Base-by-base conservation (phyloP, 257 asterid species). In the Jaltomata sinuosa region DNA sequence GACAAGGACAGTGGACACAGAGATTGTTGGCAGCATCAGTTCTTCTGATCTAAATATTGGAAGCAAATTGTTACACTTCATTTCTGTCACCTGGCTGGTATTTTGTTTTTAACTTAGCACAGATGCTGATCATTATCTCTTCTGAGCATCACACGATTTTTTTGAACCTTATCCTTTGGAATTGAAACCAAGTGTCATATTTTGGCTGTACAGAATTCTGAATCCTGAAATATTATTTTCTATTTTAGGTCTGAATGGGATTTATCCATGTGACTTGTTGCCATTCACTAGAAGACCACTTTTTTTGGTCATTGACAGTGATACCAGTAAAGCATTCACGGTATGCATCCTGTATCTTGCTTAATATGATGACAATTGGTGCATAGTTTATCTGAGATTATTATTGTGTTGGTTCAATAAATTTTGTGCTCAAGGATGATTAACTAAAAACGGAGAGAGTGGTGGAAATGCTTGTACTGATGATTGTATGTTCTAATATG, bases 281-380 rank as follows among this genome's bases (percentile, higher is more conserved):
- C 98, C 99, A 84, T 96, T 96, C 89, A 96, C 99, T 69, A 93
- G 99, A 91, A 93, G 97, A 81, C 98, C 98, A 62, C 94, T 96
- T 83, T 94, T 96, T 87, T 83, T 96, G 61, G 87, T 96, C 74
- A 91, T 96, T 69, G 99, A 96, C 92, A 93, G 99, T 77, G 97
- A 95, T 87, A 89, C 84, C 76, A 94, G 98, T 88, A 90, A 91
- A 89, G 90, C 94, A 83, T 96, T 93, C 92, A 93, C 88, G 98
- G 99, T 89, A 91, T 83, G 91, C 59, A 83, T 81, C 82, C 83
- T 42, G 67, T 40, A 38, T 16, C 85, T 38, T 49, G 42, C 67
- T 61, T 80, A 45, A 34, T 40, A 38, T 38, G 79, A 69, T 38
- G 79, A 69, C 53, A 69, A 69, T 36, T n/a, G 53, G 79, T 38